Evolutionary conservation across 2,329 filamentous ascomycete genomes (phyloP).

Genomic region (Coleophoma crateriformis): DNA sequence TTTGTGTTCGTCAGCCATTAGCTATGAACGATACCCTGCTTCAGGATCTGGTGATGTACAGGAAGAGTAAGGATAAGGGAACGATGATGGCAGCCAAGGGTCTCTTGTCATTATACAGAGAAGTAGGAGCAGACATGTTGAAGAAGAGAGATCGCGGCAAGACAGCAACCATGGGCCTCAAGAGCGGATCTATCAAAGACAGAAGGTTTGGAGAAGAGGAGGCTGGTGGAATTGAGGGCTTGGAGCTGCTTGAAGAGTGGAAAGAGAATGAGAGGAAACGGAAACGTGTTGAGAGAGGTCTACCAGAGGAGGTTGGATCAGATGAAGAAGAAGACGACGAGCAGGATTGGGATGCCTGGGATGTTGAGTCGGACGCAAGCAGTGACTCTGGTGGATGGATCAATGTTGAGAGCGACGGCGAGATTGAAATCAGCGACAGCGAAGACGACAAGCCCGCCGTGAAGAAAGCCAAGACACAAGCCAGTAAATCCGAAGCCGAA

Average conservation of each 20-base stretch:
- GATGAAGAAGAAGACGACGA: slow-evolving; percentile 57
- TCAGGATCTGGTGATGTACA: slow-evolving; percentile 92
- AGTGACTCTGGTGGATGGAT: slow-evolving; percentile 78
- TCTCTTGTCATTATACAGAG: slow-evolving; percentile 81
- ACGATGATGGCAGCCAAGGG: slow-evolving; percentile 99
- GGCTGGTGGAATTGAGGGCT: slow-evolving; percentile 77
- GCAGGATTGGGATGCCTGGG: slow-evolving; percentile 55
- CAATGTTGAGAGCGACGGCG: slow-evolving; percentile 76
- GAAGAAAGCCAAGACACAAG: slow-evolving; percentile 55
- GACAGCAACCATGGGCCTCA: slow-evolving; percentile 78
- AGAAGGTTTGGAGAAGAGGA: slow-evolving; percentile 79
- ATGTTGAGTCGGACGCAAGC: slow-evolving; percentile 38
- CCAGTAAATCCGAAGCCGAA: slow-evolving; percentile 1
- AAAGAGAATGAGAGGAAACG: slow-evolving; percentile 83
- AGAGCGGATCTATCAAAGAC: slow-evolving; percentile 68
- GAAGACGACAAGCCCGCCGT: slow-evolving; percentile 67
- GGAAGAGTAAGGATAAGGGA: slow-evolving; percentile 96
- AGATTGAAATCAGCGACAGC: slow-evolving; percentile 68
- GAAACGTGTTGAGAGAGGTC: slow-evolving; percentile 63
- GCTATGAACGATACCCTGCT: slow-evolving; percentile 94
- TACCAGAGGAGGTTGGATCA: slow-evolving; percentile 55
- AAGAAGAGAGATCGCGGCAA: slow-evolving; percentile 89
- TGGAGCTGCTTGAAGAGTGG: slow-evolving; percentile 88
- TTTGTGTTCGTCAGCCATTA: slow-evolving; percentile 88
- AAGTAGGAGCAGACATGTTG: slow-evolving; percentile 84